phyloP scores from a whole-genome alignment of 2,329 filamentous ascomycete genomes.

The Massarina eburnea region DNA sequence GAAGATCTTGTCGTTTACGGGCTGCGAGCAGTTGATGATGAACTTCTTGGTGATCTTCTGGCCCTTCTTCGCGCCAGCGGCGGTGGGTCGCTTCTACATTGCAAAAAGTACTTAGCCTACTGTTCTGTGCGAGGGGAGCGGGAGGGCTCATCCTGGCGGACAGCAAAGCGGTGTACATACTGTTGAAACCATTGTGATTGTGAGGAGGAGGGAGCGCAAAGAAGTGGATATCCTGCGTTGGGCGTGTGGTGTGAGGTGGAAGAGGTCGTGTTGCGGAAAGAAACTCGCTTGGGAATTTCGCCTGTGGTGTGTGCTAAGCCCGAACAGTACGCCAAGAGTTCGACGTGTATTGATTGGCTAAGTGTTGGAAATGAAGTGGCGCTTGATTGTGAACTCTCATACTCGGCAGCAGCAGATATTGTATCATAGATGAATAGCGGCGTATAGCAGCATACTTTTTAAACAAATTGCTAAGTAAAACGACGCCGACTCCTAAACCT shows the following conservation, averaged over 20 bases:
- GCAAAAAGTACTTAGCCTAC: constrained; percentile 81
- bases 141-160: constrained; percentile 56
- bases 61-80: constrained; percentile 52
- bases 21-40: constrained; percentile 99
- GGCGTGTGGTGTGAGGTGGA: constrained; percentile 22
- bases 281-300: constrained; percentile 19
- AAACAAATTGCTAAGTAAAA: too few relatives aligned
- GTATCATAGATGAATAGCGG: too few relatives aligned
- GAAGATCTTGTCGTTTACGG: constrained; percentile 99
- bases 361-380: too few relatives aligned
- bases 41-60: constrained; percentile 91
- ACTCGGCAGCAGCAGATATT: too few relatives aligned
- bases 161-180: constrained; percentile 99
- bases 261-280: constrained; percentile 1
- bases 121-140: constrained; percentile 58
- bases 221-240: constrained; percentile 86
- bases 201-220: constrained; percentile 66
- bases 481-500: too few relatives aligned
- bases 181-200: constrained; percentile 79
- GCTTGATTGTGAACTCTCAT: too few relatives aligned
- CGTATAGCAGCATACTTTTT: too few relatives aligned
- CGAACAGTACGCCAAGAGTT: constrained; percentile 19
- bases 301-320: constrained; percentile 17
- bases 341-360: not conserved
- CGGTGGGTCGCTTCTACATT: constrained; percentile 61